Evolutionary conservation across 108 stramenopile species (phyloP), one percentile per base, ranked within the genome.

Genomic region (Seminavis robusta): DNA sequence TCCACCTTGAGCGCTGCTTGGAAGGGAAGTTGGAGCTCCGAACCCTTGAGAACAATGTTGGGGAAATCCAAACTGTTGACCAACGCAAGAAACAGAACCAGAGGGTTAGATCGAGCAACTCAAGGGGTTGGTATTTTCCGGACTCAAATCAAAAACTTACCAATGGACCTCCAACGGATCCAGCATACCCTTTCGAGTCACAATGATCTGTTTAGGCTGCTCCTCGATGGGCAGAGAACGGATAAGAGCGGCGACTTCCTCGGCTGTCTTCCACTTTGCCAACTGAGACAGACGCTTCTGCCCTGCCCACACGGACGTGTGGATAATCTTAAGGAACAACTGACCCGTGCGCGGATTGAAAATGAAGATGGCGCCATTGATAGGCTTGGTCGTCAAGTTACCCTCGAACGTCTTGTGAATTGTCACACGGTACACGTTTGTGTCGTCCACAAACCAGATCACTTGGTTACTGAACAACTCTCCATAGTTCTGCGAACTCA

Each of bases 341-440:
- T 97, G 97, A 1, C 98, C 98, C 24, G 97, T 96, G 19, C 97
- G 72, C 38, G 98, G 98, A 65, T 99, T 99, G 77, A 99, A 98
- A 50, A 99, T 98, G 67, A 99, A 96, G 67, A 99, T 97, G 23
- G 97, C 98, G 30, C 98, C 98, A 69, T 99, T 99, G 85, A 99
- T 98, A 25, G 98, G 97, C 76, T 99, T 99, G 10, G 96, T 97
- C 10, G 95, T 96, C 43, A 97, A 68, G 79, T 99, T 99, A 43
- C 98, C 98, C 71, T 98, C 98, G 59, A 98, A 97, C 9, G 98
- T 99, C 84, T 97, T 98, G 84, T 99, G 98, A 58, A 96, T 98
- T 5, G 97, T 98, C 36, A 99, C 96, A 19, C 98, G 95, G 80
- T 99, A 99, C 11, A 99, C 97, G 63, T 98, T 97, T 26, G 95